phyloP scores from a whole-genome alignment of 345 rosid genomes.

The Punica granatum region DNA sequence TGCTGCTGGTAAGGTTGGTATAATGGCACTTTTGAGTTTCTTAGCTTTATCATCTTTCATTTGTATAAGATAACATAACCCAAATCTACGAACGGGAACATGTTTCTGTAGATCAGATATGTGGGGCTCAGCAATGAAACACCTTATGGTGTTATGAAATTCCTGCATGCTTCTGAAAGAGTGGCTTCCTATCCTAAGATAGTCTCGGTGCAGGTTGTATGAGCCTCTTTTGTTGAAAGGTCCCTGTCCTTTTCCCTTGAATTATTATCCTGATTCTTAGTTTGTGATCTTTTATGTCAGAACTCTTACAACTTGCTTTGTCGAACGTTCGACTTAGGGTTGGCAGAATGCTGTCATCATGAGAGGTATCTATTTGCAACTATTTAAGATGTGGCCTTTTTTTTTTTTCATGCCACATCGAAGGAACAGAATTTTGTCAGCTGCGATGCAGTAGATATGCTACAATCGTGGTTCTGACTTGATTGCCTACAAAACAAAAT shows the following conservation, averaged over 20 bases:
- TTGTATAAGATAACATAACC: not conserved
- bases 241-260: not conserved
- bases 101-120: constrained; percentile 38
- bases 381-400: not conserved
- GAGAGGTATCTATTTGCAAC: constrained; percentile 29
- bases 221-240: not conserved
- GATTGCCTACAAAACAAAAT: no score
- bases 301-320: constrained; percentile 49
- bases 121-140: constrained; percentile 61
- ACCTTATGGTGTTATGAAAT: constrained; percentile 55
- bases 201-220: constrained; percentile 40
- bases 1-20: constrained; percentile 41
- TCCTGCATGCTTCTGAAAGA: constrained; percentile 38
- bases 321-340: constrained; percentile 47
- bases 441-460: no score
- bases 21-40: not conserved
- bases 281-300: constrained; percentile 17
- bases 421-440: no score
- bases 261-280: constrained; percentile 10
- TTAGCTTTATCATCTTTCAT: not conserved
- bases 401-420: no score
- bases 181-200: constrained; percentile 28
- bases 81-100: not conserved
- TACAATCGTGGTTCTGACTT: no score
- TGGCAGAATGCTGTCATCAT: constrained; percentile 61